Percentiles rank a stretch among this genome's conserved stretches.
These are phyloP conservation scores for Acanthamoeba lenticulata DNA, from an alignment of 208 protist genomes.

Conservation along the genomic window DNA sequence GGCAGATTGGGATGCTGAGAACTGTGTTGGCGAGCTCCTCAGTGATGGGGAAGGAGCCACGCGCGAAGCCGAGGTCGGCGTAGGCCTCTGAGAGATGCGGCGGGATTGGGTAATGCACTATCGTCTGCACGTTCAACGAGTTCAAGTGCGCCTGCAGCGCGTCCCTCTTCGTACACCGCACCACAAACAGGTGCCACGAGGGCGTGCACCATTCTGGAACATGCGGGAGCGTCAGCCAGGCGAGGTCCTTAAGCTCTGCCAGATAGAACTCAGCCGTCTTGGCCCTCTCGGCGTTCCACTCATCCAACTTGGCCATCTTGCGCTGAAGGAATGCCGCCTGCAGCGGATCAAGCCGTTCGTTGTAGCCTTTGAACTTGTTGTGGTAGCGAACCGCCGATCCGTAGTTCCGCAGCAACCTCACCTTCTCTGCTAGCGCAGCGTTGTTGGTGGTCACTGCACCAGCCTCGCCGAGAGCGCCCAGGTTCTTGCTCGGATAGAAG, in stretches of 20 bases:
- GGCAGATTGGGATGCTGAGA: neutral
- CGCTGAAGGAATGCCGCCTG: neutral
- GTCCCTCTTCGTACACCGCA: neutral
- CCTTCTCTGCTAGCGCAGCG: neutral
- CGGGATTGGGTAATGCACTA: slow-evolving; percentile 13
- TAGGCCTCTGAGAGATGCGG: neutral
- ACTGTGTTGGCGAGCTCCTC: neutral
- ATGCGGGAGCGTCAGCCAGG: neutral
- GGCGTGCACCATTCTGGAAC: neutral
- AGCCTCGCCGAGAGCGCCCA: neutral
- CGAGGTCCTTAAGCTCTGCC: neutral
- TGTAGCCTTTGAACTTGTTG: neutral
- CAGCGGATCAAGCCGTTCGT: neutral
- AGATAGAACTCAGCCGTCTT: neutral
- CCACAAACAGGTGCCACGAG: slow-evolving; percentile 13
- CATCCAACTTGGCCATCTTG: neutral
- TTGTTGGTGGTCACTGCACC: neutral
- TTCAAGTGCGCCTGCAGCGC: neutral
- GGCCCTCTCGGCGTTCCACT: neutral
- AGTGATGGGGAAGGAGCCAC: neutral
- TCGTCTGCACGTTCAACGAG: neutral
- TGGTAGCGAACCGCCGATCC: neutral
- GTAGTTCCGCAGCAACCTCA: neutral
- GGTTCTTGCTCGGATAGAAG: slow-evolving; percentile 49
- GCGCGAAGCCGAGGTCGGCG: neutral